Base-by-base conservation (phyloP, 2,329 filamentous ascomycete species). In the Apiospora saccharicola region DNA sequence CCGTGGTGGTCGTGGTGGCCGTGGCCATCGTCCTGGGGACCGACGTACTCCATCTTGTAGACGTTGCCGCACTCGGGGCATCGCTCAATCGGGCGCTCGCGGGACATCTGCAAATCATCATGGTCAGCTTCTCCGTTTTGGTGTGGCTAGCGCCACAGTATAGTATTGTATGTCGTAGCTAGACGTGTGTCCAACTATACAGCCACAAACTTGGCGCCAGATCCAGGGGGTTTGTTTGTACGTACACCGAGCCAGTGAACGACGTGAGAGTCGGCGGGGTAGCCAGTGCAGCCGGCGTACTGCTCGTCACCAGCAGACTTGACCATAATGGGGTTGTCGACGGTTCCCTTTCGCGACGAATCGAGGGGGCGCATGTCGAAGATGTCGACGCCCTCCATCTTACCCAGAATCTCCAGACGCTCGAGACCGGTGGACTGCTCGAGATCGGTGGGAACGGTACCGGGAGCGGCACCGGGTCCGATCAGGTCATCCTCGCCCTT, bases 311-410 rank as follows among this genome's bases (percentile, higher is more conserved):
- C 96, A 78, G 93, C 95, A 76, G 95, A 95, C 86, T 92, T 93
- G 84, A 99, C 95, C 72, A 92, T 81, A 82, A 99, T 97, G 78
- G 96, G 96, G 86, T 98, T 88, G 76, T 97, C 90, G 81, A 98
- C 84, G 73, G 96, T 98, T 94, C 96, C 96, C 85, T 90, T 90
- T 82, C 96, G 92, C 84, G 93, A 96, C 76, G 96, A 89, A 84
- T 98, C 96, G 79, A 99, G 90, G 75, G 96, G 96, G 85, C 91
- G 92, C 96, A 98, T 98, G 87, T 99, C 95, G 88, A 99, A 99
- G 83, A 98, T 89, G 83, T 99, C 96, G 80, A 98, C 88, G 77
- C 96, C 95, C 89, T 98, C 94, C 93, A 98, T 98, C 91, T 99
- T 99, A 86, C 96, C 96, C 83, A 99, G 89, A 81, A 99, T 96